phyloP scores from a whole-genome alignment of 129 eudicot species.

The Smallanthus sonchifolius region DNA sequence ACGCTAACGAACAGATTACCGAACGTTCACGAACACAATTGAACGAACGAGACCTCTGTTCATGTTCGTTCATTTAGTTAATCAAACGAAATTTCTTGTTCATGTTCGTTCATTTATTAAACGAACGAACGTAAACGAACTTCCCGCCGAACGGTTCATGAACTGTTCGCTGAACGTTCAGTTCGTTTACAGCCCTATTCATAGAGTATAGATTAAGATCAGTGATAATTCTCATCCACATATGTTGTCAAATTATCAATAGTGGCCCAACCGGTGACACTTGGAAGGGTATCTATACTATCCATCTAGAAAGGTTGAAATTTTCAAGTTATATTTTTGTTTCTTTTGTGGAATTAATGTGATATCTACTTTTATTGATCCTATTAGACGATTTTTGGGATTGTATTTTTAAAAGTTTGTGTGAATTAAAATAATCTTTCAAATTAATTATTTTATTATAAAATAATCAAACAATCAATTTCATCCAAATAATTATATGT shows the following conservation, averaged over 20 bases:
- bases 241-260: background rate
- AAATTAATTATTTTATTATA: background rate
- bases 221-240: background rate
- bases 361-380: background rate
- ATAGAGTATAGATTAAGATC: too few species aligned
- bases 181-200: too few species aligned
- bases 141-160: too few species aligned
- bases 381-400: background rate
- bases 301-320: background rate
- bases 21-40: too few species aligned
- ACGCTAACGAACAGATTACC: too few species aligned
- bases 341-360: background rate
- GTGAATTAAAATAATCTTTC: background rate
- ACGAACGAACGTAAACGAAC: too few species aligned
- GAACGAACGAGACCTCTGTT: too few species aligned
- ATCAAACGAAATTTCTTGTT: too few species aligned
- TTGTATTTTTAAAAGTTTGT: background rate
- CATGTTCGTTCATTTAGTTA: too few species aligned
- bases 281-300: background rate
- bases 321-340: background rate
- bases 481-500: background rate
- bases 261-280: constrained; percentile 7
- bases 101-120: too few species aligned
- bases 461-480: background rate
- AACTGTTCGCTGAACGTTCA: too few species aligned